Evolutionary conservation across 805 yeast genomes (phyloP).

Genomic region (Candida odintsovae): DNA sequence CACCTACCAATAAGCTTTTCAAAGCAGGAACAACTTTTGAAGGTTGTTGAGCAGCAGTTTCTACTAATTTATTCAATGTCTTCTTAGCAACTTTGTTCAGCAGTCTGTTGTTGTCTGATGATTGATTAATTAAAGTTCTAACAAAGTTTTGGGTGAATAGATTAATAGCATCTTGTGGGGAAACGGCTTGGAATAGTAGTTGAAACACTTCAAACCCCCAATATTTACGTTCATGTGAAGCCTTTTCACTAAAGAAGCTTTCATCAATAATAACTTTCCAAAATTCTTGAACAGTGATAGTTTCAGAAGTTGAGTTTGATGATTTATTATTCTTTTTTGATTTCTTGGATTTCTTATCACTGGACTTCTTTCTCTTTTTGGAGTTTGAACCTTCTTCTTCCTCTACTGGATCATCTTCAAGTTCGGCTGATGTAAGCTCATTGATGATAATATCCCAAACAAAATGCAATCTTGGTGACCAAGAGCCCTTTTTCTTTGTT

Average conservation of each 20-base stretch:
- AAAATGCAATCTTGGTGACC: constrained; percentile 73
- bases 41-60: constrained; percentile 32
- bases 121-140: constrained; percentile 72
- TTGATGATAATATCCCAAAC: constrained; percentile 63
- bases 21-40: constrained; percentile 28
- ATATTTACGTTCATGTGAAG: constrained; percentile 82
- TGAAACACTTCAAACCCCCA: constrained; percentile 77
- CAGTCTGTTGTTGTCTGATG: constrained; percentile 57
- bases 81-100: constrained; percentile 62
- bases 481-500: constrained; percentile 51
- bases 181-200: constrained; percentile 33
- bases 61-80: constrained; percentile 39
- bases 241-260: constrained; percentile 63
- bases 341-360: constrained; percentile 22
- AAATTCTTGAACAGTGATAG: constrained; percentile 46
- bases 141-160: constrained; percentile 60
- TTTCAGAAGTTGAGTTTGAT: constrained; percentile 7
- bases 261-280: constrained; percentile 82
- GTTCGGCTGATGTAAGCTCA: constrained; percentile 24
- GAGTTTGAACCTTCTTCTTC: constrained; percentile 19
- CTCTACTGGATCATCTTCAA: constrained; percentile 21
- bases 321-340: constrained; percentile 15
- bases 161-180: constrained; percentile 15
- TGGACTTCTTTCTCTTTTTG: constrained; percentile 38
- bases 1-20: constrained; percentile 32